These are phyloP conservation scores for Blastobotrys buckinghamii DNA, from an alignment of 1,139 yeast species.

Conservation along the genomic window DNA sequence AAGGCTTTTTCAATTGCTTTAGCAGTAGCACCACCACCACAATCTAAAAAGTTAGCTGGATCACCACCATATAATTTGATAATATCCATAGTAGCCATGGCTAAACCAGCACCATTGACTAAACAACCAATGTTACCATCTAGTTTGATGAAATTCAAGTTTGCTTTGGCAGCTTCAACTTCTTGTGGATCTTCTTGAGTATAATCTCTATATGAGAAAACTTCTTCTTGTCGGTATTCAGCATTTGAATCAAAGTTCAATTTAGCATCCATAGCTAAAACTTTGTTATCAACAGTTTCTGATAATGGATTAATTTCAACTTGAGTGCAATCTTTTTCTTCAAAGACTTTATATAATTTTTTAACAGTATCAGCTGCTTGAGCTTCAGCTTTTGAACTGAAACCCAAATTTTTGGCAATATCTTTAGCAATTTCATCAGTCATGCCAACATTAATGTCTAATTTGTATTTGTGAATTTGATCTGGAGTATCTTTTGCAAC, in stretches of 20 bases:
- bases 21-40: constrained; percentile 99
- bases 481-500: constrained; percentile 90
- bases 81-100: constrained; percentile 99
- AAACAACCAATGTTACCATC: constrained; percentile 98
- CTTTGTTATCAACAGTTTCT: constrained; percentile 85
- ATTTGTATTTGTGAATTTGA: constrained; percentile 85
- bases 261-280: constrained; percentile 98
- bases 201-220: constrained; percentile 93
- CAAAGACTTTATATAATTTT: constrained; percentile 82
- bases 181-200: constrained; percentile 98
- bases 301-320: constrained; percentile 98
- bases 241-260: constrained; percentile 98
- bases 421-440: constrained; percentile 69
- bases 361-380: constrained; percentile 86
- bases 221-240: constrained; percentile 88
- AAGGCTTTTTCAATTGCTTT: constrained; percentile 97
- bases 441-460: constrained; percentile 74
- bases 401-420: constrained; percentile 77
- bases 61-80: constrained; percentile 97
- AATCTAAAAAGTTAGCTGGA: constrained; percentile 98
- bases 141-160: constrained; percentile 92
- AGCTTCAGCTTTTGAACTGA: constrained; percentile 68
- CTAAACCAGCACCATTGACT: constrained; percentile 99
- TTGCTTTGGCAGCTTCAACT: constrained; percentile 83
- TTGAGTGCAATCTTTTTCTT: constrained; percentile 92